These are phyloP conservation scores for Ceratocystis albifundus DNA, from an alignment of 2,329 filamentous ascomycete species.

Conservation along the genomic window DNA sequence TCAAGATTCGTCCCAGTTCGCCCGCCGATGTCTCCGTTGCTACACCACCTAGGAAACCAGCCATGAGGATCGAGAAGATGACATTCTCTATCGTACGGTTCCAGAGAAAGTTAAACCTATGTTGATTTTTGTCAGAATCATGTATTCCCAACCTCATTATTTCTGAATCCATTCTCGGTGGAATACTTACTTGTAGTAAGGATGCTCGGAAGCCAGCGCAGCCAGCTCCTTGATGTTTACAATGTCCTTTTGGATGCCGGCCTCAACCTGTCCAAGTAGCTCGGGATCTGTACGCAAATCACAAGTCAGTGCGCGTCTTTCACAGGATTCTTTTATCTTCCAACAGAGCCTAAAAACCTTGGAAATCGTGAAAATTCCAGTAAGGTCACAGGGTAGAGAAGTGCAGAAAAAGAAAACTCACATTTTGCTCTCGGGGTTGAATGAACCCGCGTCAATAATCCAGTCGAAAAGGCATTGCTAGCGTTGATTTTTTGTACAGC, in stretches of 20 bases:
- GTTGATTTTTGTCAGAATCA: background rate
- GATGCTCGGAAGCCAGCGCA: conserved; percentile 65
- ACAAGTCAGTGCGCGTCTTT: background rate
- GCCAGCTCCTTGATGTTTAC: conserved; percentile 59
- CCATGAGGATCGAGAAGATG: conserved; percentile 46
- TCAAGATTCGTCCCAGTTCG: conserved; percentile 58
- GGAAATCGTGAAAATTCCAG: no score
- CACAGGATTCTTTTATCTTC: no score
- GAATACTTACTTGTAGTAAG: conserved; percentile 75
- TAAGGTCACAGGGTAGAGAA: background rate
- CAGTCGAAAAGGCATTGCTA: conserved; percentile 17
- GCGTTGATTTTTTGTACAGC: conserved; percentile 19
- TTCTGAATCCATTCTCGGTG: no score
- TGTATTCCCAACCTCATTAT: background rate
- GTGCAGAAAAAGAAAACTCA: conserved; percentile 29
- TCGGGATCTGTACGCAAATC: conserved; percentile 43
- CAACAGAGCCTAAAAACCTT: no score
- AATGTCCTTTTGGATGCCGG: conserved; percentile 60
- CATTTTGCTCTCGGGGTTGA: conserved; percentile 59
- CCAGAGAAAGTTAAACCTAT: conserved; percentile 74
- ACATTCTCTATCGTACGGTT: conserved; percentile 70
- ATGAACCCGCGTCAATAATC: conserved; percentile 46
- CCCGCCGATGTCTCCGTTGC: conserved; percentile 39
- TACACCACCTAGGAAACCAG: conserved; percentile 71
- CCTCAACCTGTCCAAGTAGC: conserved; percentile 59